Evolutionary conservation across 1,284 basidiomycete species (phyloP), one percentile per base, ranked within the genome.

Genomic region (Mixia osmundae): DNA sequence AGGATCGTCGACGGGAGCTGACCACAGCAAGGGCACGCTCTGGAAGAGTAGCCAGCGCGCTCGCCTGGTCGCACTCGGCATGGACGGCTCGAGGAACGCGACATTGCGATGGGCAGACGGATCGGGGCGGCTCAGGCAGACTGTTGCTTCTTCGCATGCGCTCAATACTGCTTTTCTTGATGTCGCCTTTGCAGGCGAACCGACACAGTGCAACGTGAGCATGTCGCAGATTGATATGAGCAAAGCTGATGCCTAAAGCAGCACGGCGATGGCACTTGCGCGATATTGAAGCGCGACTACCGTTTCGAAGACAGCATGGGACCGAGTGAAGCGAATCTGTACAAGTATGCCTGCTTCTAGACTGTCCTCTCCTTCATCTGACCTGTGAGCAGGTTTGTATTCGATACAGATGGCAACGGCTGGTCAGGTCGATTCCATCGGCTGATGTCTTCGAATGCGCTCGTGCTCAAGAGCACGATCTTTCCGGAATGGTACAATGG

Each of bases 401-500:
- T 61, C 16, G 60, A 63, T 40, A 57, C 61, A 18, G 61, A 61
- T 43, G 58, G 62, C 3, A 62, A 62, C 44, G 57, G 55, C 1
- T 61, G 57, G 58, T 48, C 46, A 3, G 54, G 52, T 9, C 48
- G 51, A 1, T 55, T 55, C 43, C 44, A 46, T 34, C 24, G 69
- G 0, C 58, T 74, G 6, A 65, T 76, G 44, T 65, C 65, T 18
- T 63, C 66, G 18, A 69, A 70, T 35, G 62, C 70, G 3, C 55
- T 72, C 24, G 55, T 74, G 6, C 66, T 73, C 50, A 73, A 72
- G 50, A 56, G 64, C 4, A 72, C 69, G 0, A 59, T 67, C 24
- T 72, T 69, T 44, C 69, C 68, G 0, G 71, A 72, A 53, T 73
- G 49, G 48, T 50, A 41, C 25, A 31, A 33, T 6, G 45, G 46